Conservation (phyloP, 371 early-diverging fungal species). For the Nematocida parisii region DNA sequence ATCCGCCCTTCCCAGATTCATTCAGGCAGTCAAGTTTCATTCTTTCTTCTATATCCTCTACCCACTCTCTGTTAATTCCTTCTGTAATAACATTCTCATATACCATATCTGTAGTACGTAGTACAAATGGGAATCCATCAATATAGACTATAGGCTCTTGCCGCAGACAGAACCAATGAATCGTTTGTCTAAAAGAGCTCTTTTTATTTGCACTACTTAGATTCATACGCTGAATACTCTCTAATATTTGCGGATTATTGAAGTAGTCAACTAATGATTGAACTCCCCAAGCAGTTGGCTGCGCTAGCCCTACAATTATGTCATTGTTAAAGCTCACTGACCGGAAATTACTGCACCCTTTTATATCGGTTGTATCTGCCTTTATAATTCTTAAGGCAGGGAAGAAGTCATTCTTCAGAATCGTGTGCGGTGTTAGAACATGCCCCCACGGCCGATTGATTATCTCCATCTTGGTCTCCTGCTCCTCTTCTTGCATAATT, state of each 20-base stretch:
- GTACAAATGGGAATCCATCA: slow-evolving; percentile 75
- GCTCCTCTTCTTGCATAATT: not conserved
- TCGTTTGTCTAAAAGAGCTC: slow-evolving; percentile 38
- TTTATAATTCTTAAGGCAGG: slow-evolving; percentile 52
- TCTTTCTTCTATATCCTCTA: slow-evolving; percentile 74
- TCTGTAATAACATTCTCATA: slow-evolving; percentile 74
- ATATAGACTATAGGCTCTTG: slow-evolving; percentile 77
- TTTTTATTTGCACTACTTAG: not conserved
- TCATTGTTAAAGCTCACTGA: slow-evolving; percentile 13
- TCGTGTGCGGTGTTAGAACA: slow-evolving; percentile 74
- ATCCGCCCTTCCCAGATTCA: slow-evolving; percentile 72
- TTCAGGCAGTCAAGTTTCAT: slow-evolving; percentile 73
- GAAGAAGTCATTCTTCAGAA: slow-evolving; percentile 76
- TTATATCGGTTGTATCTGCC: slow-evolving; percentile 45
- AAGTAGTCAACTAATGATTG: slow-evolving; percentile 69
- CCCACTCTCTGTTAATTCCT: slow-evolving; percentile 73
- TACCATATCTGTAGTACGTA: slow-evolving; percentile 73
- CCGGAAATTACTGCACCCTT: slow-evolving; percentile 70
- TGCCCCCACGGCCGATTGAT: slow-evolving; percentile 71
- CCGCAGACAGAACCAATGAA: slow-evolving; percentile 75
- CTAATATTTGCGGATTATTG: slow-evolving; percentile 13
- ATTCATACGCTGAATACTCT: not conserved
- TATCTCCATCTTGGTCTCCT: not conserved
- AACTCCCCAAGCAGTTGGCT: slow-evolving; percentile 74
- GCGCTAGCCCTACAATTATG: slow-evolving; percentile 73